Evolutionary conservation across 257 asterid genomes (phyloP).

Genomic region (Nyctanthes arbortristis): DNA sequence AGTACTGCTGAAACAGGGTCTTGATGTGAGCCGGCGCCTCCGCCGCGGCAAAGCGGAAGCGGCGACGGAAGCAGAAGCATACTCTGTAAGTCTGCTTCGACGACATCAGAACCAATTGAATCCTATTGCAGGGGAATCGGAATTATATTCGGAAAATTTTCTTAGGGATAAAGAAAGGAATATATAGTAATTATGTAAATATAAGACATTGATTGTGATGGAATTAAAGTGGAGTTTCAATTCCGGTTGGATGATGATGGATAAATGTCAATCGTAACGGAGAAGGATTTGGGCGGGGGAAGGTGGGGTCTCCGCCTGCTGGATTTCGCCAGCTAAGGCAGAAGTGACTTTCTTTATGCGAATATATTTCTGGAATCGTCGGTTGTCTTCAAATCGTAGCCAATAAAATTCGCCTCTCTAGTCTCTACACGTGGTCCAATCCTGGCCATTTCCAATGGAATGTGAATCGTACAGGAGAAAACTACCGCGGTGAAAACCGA

Average conservation of each 20-base stretch:
- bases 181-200: not conserved
- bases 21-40: constrained; percentile 55
- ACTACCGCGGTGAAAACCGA: too few species aligned
- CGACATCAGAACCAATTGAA: constrained; percentile 21
- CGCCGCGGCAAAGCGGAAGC: constrained; percentile 48
- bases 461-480: too few species aligned
- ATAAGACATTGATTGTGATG: constrained; percentile 24
- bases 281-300: constrained; percentile 6
- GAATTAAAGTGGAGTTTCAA: constrained; percentile 7
- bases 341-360: not conserved
- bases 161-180: constrained; percentile 1
- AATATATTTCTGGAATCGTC: not conserved
- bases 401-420: too few species aligned
- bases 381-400: too few species aligned
- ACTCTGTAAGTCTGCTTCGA: constrained; percentile 55
- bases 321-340: not conserved
- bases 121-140: not conserved
- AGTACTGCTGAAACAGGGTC: constrained; percentile 35
- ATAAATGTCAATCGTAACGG: not conserved
- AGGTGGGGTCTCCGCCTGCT: constrained; percentile 14
- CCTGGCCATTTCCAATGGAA: too few species aligned
- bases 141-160: not conserved
- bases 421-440: too few species aligned
- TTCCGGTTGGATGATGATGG: not conserved
- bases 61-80: constrained; percentile 59